Evolutionary conservation across 2,329 filamentous ascomycete genomes (phyloP), one percentile per base, ranked within the genome.

Genomic region (Pseudophaeomoniella oleicola): DNA sequence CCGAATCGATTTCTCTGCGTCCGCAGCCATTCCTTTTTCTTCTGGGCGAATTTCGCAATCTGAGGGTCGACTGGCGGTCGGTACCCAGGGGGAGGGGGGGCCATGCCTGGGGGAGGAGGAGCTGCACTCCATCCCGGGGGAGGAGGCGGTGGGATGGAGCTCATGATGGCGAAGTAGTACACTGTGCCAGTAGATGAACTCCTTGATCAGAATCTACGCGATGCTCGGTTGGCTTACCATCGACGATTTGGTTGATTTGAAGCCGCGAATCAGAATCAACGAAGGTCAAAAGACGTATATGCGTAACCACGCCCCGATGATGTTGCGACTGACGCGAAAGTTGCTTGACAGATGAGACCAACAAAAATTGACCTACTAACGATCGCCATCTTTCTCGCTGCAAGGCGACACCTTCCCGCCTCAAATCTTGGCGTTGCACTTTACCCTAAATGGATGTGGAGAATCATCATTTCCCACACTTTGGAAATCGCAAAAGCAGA

Each of bases 21-120:
- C 43, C 87, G 81, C 51, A 96, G 69, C 92, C 92, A 98, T 78
- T 94, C 87, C 58, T 86, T 93, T 72, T 96, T 98, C 72, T 96
- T 98, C 61, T 94, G 84, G 39, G 87, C 84, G 53, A 94, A 93
- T 64, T 98, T 98, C 36, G 86, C 86, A 51, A 84, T 71, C 46
- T 87, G 83, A 32, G 86, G 79, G 54, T 96, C 80, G 46, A 77
- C 71, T 16, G 79, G 74, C 31, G 86, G 85, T 44, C 77, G 77
- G 58, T 86, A 92, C 30, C 85, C 85, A 16, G 86, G 86, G 16
- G 87, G 86, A 37, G 86, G 85, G 44, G 87, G 86, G 37, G 81
- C 66, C 52, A 67, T 50, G 43, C 66, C 62, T 50, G 69, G 63
- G 5, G 66, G 63, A 36, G 65, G 65, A 48, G 67, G 63, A 45